Evolutionary conservation across 345 rosid genomes (phyloP), one percentile per base, ranked within the genome.

Genomic region (Linum trigynum): DNA sequence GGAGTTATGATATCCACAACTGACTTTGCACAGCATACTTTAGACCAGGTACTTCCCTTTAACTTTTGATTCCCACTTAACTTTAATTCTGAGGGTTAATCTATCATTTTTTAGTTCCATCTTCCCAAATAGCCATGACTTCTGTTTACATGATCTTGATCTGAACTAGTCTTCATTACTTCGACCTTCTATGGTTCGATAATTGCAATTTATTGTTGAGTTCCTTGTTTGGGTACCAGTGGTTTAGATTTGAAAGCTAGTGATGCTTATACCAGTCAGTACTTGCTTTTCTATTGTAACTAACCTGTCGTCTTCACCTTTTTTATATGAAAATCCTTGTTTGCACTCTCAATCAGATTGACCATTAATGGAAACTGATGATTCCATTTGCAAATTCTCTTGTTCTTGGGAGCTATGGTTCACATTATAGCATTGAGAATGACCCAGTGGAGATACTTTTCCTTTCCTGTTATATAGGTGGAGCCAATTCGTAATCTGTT

Each of bases 1-100:
- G 99, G 99, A 61, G 96, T 95, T 70, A 95, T 95, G 99, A 82
- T 95, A 74, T 95, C 99, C 62, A 89, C 98, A 65, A 85, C 98
- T 2, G 98, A 95, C 14, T 95, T 95, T 74, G 91, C 91, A 53
- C 91, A 89, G 65, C 96, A 95, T 76, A 91, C 98, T 58, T 78
- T 95, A 72, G 99, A 91, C 72, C 99, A 95, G 97, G 99, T 95
- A 69, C 42, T 69, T 16, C 67, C 65, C 42, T 71, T 38, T 23
- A 23, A 55, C 43, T 45, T 39, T 7, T 39, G 32, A 38, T 17
- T 61, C 55, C 62, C 32, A 15, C 62, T 68, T 53, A 12, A 39
- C 53, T 35, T 23, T 60, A 39, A 8, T 8, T 39, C 39, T 63
- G 53, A 5, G 51, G 10, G 10, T 12, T 10, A 3, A 23, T 39